phyloP scores from a whole-genome alignment of 352 stramenopile species.

The Pythium phragmitis region DNA sequence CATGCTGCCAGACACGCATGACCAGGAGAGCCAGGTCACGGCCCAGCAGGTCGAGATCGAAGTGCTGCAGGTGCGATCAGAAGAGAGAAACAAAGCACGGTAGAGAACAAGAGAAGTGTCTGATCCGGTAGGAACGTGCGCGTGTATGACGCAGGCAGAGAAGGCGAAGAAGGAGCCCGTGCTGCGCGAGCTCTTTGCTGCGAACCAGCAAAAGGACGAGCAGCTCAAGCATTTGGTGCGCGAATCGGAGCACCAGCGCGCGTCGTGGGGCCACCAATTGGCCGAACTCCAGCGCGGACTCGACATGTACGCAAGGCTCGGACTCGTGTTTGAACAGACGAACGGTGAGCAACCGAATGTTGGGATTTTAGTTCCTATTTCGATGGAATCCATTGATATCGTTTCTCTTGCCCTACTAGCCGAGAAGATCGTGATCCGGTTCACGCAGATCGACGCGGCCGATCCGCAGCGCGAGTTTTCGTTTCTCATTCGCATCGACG shows the following conservation, averaged over 20 bases:
- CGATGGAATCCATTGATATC: not conserved
- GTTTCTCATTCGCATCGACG: conserved; percentile 69
- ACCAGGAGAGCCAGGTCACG: conserved; percentile 56
- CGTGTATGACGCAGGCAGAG: conserved; percentile 29
- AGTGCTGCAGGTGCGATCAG: conserved; percentile 41
- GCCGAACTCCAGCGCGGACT: conserved; percentile 62
- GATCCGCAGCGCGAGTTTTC: conserved; percentile 61
- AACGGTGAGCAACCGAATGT: conserved; percentile 32
- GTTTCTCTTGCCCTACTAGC: conserved; percentile 25
- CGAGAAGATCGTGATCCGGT: conserved; percentile 61
- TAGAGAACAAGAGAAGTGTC: not conserved
- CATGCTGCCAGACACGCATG: conserved; percentile 9
- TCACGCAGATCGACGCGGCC: conserved; percentile 69
- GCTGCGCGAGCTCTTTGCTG: conserved; percentile 61
- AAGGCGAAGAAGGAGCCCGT: conserved; percentile 59
- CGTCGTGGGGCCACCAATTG: conserved; percentile 48
- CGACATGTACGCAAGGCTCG: conserved; percentile 63
- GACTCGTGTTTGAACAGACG: conserved; percentile 66
- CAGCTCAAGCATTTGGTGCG: conserved; percentile 41
- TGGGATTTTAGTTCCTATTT: not conserved
- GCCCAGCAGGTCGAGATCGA: conserved; percentile 68
- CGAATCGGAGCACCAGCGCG: conserved; percentile 44
- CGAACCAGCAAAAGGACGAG: conserved; percentile 54
- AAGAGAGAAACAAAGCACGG: not conserved
- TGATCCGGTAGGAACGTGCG: not conserved